Percentiles rank a stretch among this genome's conserved stretches.
phyloP scores from a whole-genome alignment of 768 basidiomycete species.

The Suillus occidentalis region DNA sequence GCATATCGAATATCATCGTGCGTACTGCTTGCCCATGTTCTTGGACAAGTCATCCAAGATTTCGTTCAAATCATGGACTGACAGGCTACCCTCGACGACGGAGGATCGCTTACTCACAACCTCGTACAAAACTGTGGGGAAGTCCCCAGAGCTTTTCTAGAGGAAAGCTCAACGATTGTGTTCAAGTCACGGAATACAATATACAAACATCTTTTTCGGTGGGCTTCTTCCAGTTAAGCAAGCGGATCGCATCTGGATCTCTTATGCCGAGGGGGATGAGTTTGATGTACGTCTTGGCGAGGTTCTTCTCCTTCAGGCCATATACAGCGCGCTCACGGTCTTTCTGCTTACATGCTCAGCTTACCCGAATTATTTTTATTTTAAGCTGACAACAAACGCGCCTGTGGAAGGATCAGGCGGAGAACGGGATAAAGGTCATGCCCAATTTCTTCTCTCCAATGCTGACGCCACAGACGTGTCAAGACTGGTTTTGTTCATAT shows the following conservation, averaged over 20 bases:
- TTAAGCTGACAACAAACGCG: constrained; percentile 23
- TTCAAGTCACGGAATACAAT: background rate
- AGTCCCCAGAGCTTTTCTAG: constrained; percentile 80
- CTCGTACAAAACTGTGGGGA: constrained; percentile 83
- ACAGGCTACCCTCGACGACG: constrained; percentile 69
- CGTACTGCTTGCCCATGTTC: constrained; percentile 74
- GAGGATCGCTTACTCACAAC: constrained; percentile 85
- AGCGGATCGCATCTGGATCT: constrained; percentile 77
- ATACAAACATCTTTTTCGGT: constrained; percentile 60
- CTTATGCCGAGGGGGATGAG: constrained; percentile 80
- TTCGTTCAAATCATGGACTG: constrained; percentile 82
- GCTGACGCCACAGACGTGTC: constrained; percentile 41
- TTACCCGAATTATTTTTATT: background rate
- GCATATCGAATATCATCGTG: background rate
- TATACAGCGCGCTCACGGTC: constrained; percentile 92
- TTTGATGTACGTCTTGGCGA: constrained; percentile 91
- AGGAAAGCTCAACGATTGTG: constrained; percentile 4
- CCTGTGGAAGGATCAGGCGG: constrained; percentile 89
- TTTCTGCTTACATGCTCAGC: constrained; percentile 54
- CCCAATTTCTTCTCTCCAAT: constrained; percentile 87
- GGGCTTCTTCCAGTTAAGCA: constrained; percentile 91
- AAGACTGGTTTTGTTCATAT: constrained; percentile 1
- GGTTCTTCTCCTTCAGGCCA: constrained; percentile 90
- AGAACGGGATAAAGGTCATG: constrained; percentile 88
- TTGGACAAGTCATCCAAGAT: constrained; percentile 76